Base-by-base conservation (phyloP, 2,329 filamentous ascomycete genomes). In the Sporothrix schenckii region DNA sequence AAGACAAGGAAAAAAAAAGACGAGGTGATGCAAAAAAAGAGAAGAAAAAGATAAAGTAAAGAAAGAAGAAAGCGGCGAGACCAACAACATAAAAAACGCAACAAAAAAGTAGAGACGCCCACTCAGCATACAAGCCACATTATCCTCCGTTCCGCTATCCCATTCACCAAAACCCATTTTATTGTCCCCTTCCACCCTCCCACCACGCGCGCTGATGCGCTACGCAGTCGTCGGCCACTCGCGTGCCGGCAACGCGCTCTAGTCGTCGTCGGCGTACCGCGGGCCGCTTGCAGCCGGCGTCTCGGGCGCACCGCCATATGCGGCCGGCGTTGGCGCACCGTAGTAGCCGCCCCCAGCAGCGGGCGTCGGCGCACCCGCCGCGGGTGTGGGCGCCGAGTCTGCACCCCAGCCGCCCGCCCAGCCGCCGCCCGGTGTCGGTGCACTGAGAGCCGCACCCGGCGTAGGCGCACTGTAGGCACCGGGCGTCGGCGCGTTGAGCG, bases 401-500 rank as follows among this genome's bases (percentile, higher is more conserved):
- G 82, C 82, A 50, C 84, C 85, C 86, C 86, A 88, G 30, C 85
- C 85, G 30, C 85, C 82, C 72, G 86, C 83, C 85, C 88, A 88
- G 10, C 85, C 86, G 5, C 84, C 88, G 7, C 88, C 90, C 1
- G 90, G 91, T 0, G 91, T 93, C 0, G 91, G 91, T 0, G 91
- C 91, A 74, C 84, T 87, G 72, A 85, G 76, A 13, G 54, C 73
- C 0, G 84, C 85, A 19, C 84, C 87, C 0, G 88, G 88, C 0
- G 88, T 90, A 1, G 88, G 87, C 3, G 88, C 88, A n/a, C 60
- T 56, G 53, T 70, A 87, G 7, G 87, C 89, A 2, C 89, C 90
- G 0, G 90, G 91, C 0, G 91, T 93, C 0, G 91, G 91, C 3
- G 91, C 91, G 74, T 87, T 88, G 76, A 89, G 79, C 0, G 86